These are phyloP conservation scores for Blastocystis sp. DNA, from an alignment of 352 stramenopile species.

Conservation along the genomic window DNA sequence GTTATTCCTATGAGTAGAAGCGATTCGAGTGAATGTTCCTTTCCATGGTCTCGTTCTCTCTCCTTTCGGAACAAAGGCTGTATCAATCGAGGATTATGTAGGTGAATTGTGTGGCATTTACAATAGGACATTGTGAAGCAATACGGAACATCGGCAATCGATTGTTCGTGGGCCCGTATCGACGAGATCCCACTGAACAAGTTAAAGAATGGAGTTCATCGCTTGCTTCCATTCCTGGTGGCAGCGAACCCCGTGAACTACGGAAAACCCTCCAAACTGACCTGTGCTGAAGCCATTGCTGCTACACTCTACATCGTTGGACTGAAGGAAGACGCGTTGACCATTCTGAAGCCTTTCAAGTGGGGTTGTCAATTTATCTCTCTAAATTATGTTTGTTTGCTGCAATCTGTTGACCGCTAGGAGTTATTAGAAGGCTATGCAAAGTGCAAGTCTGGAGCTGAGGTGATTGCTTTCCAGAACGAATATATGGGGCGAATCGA, in stretches of 20 bases:
- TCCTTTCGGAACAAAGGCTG: constrained; percentile 76
- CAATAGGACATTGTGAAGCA: constrained; percentile 70
- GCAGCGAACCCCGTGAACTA: constrained; percentile 98
- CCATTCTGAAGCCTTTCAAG: constrained; percentile 82
- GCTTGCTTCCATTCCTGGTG: constrained; percentile 91
- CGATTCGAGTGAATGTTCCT: constrained; percentile 79
- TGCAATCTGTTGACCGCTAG: neutral
- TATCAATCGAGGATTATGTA: constrained; percentile 80
- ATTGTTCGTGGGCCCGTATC: constrained; percentile 93
- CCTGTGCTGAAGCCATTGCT: constrained; percentile 89
- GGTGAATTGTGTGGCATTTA: constrained; percentile 47
- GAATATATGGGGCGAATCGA: constrained; percentile 61
- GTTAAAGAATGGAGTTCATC: constrained; percentile 82
- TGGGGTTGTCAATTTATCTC: constrained; percentile 71
- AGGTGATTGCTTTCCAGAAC: constrained; percentile 73
- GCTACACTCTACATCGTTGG: constrained; percentile 94
- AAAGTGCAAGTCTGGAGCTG: constrained; percentile 69
- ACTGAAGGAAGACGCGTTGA: constrained; percentile 74
- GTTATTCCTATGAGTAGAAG: constrained; percentile 76
- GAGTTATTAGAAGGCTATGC: constrained; percentile 74
- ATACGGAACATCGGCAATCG: constrained; percentile 85
- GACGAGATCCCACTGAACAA: constrained; percentile 88
- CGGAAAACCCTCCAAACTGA: constrained; percentile 86
- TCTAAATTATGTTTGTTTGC: constrained; percentile 60
- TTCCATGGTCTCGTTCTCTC: constrained; percentile 89